Evolutionary conservation across 495 filamentous ascomycete genomes (phyloP).

Genomic region (Corynascus novoguineensis): DNA sequence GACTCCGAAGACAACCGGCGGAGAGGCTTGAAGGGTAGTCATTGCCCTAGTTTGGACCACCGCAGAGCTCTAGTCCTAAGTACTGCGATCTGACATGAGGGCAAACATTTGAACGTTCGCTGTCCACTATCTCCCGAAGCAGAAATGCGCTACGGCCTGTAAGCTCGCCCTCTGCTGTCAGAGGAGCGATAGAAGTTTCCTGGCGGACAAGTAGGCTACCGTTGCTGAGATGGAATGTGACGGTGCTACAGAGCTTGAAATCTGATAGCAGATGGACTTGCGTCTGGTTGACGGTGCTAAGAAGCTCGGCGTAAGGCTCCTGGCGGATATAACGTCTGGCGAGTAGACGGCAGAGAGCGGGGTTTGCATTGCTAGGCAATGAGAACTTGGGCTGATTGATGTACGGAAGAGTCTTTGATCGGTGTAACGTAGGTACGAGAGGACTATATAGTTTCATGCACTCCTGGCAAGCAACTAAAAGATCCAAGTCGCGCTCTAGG

Average conservation of each 20-base stretch:
- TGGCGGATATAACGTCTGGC: neutral
- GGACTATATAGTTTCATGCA: neutral
- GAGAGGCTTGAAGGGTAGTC: no score
- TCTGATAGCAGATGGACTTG: neutral
- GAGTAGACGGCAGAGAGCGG: neutral
- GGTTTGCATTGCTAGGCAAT: no score
- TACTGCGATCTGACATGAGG: neutral
- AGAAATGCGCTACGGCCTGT: neutral
- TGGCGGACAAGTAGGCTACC: neutral
- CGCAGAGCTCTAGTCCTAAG: no score
- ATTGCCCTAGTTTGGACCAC: neutral
- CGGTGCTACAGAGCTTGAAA: neutral
- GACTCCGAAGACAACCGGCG: no score
- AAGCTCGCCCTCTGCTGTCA: neutral
- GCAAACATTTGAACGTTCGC: neutral
- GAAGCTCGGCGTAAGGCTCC: neutral
- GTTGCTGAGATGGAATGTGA: neutral
- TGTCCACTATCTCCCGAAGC: neutral
- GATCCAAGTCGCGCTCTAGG: neutral
- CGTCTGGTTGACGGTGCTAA: neutral
- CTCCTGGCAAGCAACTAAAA: conserved; percentile 5
- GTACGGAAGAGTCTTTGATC: no score
- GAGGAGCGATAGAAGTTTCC: neutral
- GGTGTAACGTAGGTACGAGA: neutral
- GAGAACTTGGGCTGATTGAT: no score